phyloP scores from a whole-genome alignment of 331 rosid genomes.

The Malus hybrid region DNA sequence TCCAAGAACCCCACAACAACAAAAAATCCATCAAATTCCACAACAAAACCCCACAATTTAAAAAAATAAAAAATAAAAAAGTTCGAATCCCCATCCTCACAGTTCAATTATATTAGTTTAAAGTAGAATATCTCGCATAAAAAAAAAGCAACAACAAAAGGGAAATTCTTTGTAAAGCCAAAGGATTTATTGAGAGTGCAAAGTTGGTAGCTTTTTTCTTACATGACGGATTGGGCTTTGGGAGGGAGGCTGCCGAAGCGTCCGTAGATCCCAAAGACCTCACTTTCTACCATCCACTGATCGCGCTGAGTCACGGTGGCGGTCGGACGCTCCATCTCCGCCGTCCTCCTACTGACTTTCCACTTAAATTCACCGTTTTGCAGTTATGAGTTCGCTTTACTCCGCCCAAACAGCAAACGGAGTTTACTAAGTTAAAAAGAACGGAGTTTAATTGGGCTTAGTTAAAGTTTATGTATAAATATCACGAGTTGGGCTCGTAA shows the following conservation, averaged over 20 bases:
- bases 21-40: neutral
- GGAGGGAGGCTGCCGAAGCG: conserved; percentile 43
- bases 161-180: neutral
- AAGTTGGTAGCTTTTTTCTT: neutral
- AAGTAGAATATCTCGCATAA: too few relatives aligned
- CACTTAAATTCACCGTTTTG: neutral
- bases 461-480: too few relatives aligned
- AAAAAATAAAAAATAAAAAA: too few relatives aligned
- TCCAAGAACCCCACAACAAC: neutral
- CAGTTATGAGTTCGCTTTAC: neutral
- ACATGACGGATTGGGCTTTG: conserved; percentile 54
- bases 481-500: too few relatives aligned
- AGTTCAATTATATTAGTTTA: too few relatives aligned
- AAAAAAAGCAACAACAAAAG: neutral
- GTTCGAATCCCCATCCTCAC: too few relatives aligned
- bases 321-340: conserved; percentile 22
- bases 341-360: neutral
- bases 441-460: too few relatives aligned
- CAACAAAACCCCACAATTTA: neutral
- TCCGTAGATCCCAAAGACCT: conserved; percentile 45
- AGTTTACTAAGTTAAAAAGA: too few relatives aligned
- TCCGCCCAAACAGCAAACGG: too few relatives aligned
- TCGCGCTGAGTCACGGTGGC: conserved; percentile 56
- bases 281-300: conserved; percentile 54
- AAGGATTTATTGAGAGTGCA: neutral